A percentile compares a stretch with the other conserved stretches of the same genome.
These are phyloP conservation scores for Fusarium miscanthi DNA, from an alignment of 2,329 filamentous ascomycete genomes.

Conservation along the genomic window DNA sequence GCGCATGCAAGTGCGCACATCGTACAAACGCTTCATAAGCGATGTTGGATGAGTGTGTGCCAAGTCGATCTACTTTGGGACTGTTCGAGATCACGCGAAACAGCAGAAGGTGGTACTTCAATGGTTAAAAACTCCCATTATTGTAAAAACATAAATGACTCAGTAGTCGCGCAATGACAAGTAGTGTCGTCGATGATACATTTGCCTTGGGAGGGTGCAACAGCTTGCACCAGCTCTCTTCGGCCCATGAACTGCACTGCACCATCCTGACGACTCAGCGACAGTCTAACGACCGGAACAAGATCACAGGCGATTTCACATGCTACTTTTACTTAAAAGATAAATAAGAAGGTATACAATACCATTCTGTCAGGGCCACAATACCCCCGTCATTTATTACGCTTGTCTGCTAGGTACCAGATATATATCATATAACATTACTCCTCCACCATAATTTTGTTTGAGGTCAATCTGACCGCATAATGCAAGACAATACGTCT, in stretches of 20 bases:
- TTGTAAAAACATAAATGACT: not conserved
- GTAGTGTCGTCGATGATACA: not conserved
- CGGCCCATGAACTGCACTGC: not conserved
- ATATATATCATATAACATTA: constrained; percentile 1
- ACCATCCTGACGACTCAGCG: not conserved
- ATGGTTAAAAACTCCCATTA: too few relatives aligned
- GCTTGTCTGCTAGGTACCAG: not conserved
- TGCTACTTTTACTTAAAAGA: not conserved
- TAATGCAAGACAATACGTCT: not conserved
- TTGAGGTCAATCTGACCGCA: not conserved
- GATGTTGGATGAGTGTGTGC: rapidly evolving
- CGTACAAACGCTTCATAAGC: rapidly evolving
- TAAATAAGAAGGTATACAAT: not conserved
- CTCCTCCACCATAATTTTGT: constrained; percentile 10
- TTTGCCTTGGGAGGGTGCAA: not conserved
- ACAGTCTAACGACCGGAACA: too few relatives aligned
- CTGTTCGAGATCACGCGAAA: not conserved
- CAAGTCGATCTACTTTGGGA: not conserved
- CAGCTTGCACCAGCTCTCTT: too few relatives aligned
- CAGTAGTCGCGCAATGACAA: not conserved
- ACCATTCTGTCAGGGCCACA: not conserved
- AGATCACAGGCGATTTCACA: not conserved
- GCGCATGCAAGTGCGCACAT: not conserved
- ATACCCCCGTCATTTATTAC: constrained; percentile 5
- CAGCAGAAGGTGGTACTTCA: too few relatives aligned